Conservation (phyloP, 164 flowering plant species). For the Santalum album region DNA sequence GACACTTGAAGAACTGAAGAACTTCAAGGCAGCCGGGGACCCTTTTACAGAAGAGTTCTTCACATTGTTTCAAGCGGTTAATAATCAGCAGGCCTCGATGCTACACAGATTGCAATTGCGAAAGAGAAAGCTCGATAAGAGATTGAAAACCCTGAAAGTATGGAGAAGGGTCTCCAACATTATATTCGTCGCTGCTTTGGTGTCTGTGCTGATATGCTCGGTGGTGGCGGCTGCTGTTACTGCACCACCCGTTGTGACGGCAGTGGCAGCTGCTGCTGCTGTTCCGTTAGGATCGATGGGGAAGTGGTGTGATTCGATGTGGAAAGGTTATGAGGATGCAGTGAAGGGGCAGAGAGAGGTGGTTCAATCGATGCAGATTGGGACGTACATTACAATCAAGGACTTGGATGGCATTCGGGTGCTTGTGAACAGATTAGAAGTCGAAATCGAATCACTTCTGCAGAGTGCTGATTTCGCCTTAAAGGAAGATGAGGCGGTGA, state of each 20-base stretch:
- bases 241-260: conserved; percentile 75
- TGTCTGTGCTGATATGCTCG: conserved; percentile 61
- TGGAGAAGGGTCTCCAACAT: conserved; percentile 69
- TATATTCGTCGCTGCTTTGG: conserved; percentile 58
- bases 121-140: conserved; percentile 68
- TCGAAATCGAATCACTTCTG: conserved; percentile 45
- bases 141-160: conserved; percentile 35
- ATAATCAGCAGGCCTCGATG: conserved; percentile 48
- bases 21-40: conserved; percentile 53
- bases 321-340: conserved; percentile 55
- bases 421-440: conserved; percentile 49
- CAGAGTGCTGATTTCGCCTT: conserved; percentile 47
- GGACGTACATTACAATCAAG: conserved; percentile 45
- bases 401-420: conserved; percentile 66
- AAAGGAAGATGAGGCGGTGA: conserved; percentile 45
- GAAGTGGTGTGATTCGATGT: conserved; percentile 67
- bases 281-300: conserved; percentile 79
- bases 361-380: conserved; percentile 46
- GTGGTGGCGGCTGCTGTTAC: conserved; percentile 84
- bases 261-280: conserved; percentile 66
- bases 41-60: conserved; percentile 72
- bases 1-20: conserved; percentile 48
- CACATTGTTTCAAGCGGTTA: conserved; percentile 36
- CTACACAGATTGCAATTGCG: conserved; percentile 40
- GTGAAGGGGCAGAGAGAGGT: conserved; percentile 55